A percentile compares a stretch with the other conserved stretches of the same genome.
These are phyloP conservation scores for Ocimum tenuiflorum DNA, from an alignment of 257 asterid genomes.

Conservation along the genomic window DNA sequence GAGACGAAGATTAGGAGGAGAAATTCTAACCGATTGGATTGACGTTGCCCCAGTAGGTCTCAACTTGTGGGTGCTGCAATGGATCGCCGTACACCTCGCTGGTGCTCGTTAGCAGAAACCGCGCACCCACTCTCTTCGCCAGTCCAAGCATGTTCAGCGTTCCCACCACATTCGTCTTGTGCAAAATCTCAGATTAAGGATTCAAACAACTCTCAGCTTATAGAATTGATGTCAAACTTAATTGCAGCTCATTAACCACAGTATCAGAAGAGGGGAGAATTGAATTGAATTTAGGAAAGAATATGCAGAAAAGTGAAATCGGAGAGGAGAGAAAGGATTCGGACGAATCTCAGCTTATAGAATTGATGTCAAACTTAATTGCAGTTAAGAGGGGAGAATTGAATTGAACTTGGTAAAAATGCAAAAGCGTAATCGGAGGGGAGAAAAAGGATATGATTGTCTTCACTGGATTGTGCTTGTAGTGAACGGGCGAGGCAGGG, in stretches of 20 bases:
- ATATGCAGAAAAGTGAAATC: neutral
- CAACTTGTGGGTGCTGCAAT: constrained; percentile 82
- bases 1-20: neutral
- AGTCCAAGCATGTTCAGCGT: constrained; percentile 96
- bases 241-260: too few relatives aligned
- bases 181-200: constrained; percentile 36
- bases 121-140: constrained; percentile 97
- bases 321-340: constrained; percentile 22
- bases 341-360: neutral
- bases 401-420: neutral
- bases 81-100: constrained; percentile 99
- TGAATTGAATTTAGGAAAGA: neutral
- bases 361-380: neutral
- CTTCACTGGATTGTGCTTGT: constrained; percentile 93
- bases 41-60: constrained; percentile 98
- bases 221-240: neutral
- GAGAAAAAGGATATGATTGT: constrained; percentile 77
- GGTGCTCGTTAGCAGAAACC: constrained; percentile 96
- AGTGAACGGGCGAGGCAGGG: constrained; percentile 98
- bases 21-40: constrained; percentile 72
- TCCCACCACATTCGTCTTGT: constrained; percentile 99
- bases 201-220: neutral
- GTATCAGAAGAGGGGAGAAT: neutral
- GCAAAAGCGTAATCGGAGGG: too few relatives aligned
- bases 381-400: neutral